Evolutionary conservation across 768 basidiomycete genomes (phyloP).

Genomic region (Rhizopogon sp.): DNA sequence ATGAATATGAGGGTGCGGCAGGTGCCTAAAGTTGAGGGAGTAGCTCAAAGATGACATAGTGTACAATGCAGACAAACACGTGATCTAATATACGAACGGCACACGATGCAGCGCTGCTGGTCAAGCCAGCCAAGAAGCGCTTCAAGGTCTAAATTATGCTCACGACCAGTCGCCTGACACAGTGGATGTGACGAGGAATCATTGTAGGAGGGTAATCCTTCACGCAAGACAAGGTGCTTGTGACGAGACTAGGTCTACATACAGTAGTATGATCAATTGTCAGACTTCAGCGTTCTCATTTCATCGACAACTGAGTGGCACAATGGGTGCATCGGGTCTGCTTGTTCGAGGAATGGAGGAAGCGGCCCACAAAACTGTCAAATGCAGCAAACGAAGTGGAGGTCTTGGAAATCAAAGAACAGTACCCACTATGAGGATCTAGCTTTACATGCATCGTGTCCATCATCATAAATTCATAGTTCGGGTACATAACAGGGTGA

Average conservation of each 20-base stretch:
- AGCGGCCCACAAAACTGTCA: background rate
- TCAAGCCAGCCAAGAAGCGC: too few species aligned
- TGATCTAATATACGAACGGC: background rate
- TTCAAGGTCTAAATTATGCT: too few species aligned
- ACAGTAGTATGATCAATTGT: too few species aligned
- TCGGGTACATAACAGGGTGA: conserved; percentile 13
- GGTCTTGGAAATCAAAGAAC: background rate
- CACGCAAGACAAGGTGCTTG: too few species aligned
- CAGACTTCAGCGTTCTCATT: background rate
- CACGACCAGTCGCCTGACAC: too few species aligned
- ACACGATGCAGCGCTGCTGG: too few species aligned
- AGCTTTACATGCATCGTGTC: background rate
- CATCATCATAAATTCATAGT: conserved; percentile 1
- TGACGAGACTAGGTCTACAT: too few species aligned
- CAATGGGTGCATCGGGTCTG: background rate
- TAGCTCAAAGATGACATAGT: background rate
- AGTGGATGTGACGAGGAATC: too few species aligned
- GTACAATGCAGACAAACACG: background rate
- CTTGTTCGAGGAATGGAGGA: background rate
- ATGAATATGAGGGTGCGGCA: background rate
- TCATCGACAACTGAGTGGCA: background rate
- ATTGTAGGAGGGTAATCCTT: too few species aligned
- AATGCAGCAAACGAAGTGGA: background rate
- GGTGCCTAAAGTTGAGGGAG: background rate
- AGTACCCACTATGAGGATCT: background rate